Percentiles rank a stretch among this genome's conserved stretches.
Conservation (phyloP, 768 basidiomycete species). For the Amanita rubescens region DNA sequence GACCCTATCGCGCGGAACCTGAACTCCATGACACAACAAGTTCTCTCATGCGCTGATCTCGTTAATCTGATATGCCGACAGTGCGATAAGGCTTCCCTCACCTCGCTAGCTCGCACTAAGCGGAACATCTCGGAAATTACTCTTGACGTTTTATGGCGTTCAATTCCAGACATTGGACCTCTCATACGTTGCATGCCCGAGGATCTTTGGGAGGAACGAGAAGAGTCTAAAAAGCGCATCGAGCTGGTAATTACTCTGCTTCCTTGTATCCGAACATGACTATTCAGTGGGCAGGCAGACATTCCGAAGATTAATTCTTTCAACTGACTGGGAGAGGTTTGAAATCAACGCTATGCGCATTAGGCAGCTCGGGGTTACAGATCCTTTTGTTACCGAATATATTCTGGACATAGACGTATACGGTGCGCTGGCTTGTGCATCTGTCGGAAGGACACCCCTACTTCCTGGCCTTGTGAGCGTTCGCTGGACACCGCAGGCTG, state of each 20-base stretch:
- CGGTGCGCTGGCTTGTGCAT: background rate
- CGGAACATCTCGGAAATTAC: background rate
- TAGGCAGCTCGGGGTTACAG: background rate
- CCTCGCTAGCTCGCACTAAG: background rate
- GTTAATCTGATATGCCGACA: background rate
- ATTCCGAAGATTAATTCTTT: background rate
- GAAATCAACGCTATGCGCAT: background rate
- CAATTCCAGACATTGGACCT: background rate
- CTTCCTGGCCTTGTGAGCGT: background rate
- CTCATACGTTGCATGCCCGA: constrained; percentile 1
- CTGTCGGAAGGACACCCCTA: background rate
- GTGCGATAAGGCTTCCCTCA: background rate
- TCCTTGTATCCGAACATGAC: background rate
- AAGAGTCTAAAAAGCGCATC: no score
- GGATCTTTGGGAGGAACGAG: background rate
- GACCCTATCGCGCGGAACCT: no score
- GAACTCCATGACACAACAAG: no score
- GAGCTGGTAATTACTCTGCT: background rate
- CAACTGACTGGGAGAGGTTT: constrained; percentile 2
- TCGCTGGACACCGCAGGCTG: background rate
- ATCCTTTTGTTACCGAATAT: background rate
- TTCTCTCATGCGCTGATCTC: background rate
- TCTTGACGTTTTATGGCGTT: background rate
- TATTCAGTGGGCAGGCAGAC: background rate
- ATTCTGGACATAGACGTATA: background rate